These are phyloP conservation scores for Monosporascus cannonballus DNA, from an alignment of 2,329 filamentous ascomycete genomes.

Conservation along the genomic window DNA sequence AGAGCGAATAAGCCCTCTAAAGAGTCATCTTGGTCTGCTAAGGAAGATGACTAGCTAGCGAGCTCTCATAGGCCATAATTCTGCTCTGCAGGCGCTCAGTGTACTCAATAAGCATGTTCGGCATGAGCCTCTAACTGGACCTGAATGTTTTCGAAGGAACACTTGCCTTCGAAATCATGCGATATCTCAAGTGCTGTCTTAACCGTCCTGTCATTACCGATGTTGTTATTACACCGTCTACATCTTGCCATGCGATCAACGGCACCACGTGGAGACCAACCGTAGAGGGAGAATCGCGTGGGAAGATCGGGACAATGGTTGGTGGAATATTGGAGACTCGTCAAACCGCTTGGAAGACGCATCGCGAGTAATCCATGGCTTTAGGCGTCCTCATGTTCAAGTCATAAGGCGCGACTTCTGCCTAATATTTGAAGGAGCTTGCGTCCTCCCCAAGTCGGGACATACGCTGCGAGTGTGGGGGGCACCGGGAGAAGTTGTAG, in stretches of 20 bases:
- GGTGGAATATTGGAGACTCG: conserved; percentile 3
- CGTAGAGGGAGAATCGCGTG: conserved; percentile 1
- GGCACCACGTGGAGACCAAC: conserved; percentile 15
- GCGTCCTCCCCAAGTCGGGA: neutral
- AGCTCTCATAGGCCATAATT: too few relatives aligned
- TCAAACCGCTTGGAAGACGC: conserved; percentile 3
- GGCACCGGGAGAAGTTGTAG: neutral
- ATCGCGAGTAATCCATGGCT: conserved; percentile 10
- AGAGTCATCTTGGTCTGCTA: too few relatives aligned
- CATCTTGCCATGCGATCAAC: conserved; percentile 6
- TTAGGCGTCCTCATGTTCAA: conserved; percentile 1
- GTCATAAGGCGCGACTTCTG: neutral
- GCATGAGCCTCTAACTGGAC: neutral
- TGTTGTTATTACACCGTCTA: neutral
- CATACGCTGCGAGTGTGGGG: neutral
- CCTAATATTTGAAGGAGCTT: neutral
- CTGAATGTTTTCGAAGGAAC: neutral
- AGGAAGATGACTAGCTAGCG: too few relatives aligned
- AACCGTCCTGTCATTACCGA: conserved; percentile 2
- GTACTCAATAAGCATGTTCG: neutral
- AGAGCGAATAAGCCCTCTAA: too few relatives aligned
- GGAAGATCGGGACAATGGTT: conserved; percentile 11
- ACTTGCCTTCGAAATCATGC: conserved; percentile 6
- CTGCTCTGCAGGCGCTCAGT: too few relatives aligned
- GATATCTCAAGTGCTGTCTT: conserved; percentile 21